These are phyloP conservation scores for Candida ipomoeae DNA, from an alignment of 805 yeast species.

Conservation along the genomic window DNA sequence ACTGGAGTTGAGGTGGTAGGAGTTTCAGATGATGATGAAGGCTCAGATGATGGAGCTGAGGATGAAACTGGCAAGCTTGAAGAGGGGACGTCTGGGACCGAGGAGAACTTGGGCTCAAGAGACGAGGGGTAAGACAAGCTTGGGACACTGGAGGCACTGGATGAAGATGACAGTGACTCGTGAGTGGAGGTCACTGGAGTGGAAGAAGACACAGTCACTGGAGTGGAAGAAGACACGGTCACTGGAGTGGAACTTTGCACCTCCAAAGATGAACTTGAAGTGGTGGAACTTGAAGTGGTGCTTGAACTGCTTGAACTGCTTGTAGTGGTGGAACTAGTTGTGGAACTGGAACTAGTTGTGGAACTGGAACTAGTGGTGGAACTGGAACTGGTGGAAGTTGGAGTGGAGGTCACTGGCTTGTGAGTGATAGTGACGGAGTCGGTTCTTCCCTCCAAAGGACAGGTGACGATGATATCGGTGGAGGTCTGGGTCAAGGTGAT, in stretches of 20 bases:
- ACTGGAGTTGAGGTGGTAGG: too few relatives aligned
- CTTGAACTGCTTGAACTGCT: neutral
- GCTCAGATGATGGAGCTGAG: too few relatives aligned
- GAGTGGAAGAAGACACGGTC: neutral
- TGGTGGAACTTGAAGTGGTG: neutral
- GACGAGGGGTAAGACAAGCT: neutral
- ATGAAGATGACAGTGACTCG: too few relatives aligned
- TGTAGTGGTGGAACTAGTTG: neutral
- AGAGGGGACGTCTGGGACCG: neutral
- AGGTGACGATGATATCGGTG: conserved; percentile 2
- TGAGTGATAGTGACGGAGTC: conserved; percentile 2
- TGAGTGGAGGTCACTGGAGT: too few relatives aligned
- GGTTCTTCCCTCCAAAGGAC: conserved; percentile 1
- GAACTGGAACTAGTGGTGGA: neutral
- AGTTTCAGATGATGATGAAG: too few relatives aligned
- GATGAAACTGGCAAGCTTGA: too few relatives aligned
- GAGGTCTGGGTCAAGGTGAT: neutral
- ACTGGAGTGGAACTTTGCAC: neutral
- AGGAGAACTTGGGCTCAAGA: neutral
- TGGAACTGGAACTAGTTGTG: neutral
- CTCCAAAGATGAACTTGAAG: neutral
- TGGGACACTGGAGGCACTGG: too few relatives aligned
- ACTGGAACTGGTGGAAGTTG: neutral
- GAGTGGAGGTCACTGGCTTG: neutral
- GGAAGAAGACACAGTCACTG: neutral